Evolutionary conservation across 208 protist species (phyloP).

Genomic region (Leishmania amazonensis): DNA sequence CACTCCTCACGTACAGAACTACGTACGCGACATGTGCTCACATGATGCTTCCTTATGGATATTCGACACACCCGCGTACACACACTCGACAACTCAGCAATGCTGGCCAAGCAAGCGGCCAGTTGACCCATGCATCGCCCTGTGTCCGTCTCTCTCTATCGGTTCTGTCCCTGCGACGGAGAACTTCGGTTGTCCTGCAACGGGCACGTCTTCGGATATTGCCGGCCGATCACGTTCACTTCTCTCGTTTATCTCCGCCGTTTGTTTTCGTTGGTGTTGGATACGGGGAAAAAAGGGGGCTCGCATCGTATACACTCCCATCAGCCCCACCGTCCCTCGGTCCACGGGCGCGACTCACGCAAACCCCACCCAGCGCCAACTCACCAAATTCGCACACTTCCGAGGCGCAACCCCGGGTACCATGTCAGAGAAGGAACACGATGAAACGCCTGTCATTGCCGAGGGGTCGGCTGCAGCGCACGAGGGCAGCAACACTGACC

Average conservation of each 20-base stretch:
- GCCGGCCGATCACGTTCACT: neutral
- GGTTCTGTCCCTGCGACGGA: neutral
- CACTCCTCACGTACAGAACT: neutral
- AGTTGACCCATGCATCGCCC: neutral
- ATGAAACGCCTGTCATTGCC: neutral
- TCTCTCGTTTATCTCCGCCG: neutral
- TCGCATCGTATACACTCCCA: neutral
- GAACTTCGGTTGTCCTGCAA: neutral
- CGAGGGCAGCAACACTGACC: neutral
- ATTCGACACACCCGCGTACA: neutral
- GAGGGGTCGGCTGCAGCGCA: conserved; percentile 11
- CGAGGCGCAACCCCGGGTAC: neutral
- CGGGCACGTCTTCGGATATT: neutral
- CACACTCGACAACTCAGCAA: neutral
- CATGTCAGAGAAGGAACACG: conserved; percentile 1
- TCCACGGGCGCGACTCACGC: neutral
- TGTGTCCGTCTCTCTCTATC: neutral
- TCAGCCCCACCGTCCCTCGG: neutral
- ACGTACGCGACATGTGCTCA: neutral
- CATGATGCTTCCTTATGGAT: neutral
- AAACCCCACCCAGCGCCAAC: neutral
- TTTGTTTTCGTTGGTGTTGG: neutral
- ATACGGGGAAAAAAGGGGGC: neutral
- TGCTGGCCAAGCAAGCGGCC: neutral
- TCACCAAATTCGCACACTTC: neutral